Evolutionary conservation across 139 green algal genomes (phyloP), one percentile per base, ranked within the genome.

Genomic region (Coelastrella sp.): DNA sequence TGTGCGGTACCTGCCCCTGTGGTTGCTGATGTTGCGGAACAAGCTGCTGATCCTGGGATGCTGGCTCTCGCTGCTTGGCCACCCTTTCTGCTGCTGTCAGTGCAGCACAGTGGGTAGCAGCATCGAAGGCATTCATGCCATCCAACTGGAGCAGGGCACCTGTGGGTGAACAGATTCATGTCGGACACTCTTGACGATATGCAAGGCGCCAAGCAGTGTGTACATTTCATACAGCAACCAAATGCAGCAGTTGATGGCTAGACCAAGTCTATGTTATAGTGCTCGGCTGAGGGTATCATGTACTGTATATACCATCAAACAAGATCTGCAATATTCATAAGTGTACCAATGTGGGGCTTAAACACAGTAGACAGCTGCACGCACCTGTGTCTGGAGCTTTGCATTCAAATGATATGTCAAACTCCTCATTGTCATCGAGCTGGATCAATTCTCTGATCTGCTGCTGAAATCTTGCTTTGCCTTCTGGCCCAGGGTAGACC

Each of bases 371-470:
- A 64, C 21, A 5, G n/a, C 19, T 17, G 27, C 62, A 21, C 7
- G n/a, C n/a, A 38, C 27, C 62, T 40, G 62, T 69, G 27, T 69
- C 62, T 41, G 62, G 85, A 21, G 74, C 62, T 41, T 79, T 84
- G 71, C 85, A 89, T 25, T 85, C 78, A 38, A 89, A 89, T 25
- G 66, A 66, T 0, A 89, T 79, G 7, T 89, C 81, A 73, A 89
- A 86, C 34, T 86, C 76, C 43, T 79, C 85, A 21, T 68, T 57
- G 6, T 87, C 41, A 41, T 32, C 64, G 11, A 87, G 76, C 25
- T 60, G 59, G 15, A 89, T 59, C 34, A 86, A 53, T n/a, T 83
- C 51, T 2, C 85, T n/a, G 23, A 89, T 81, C 60, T 84, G 43
- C 32, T 59, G 32, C 60, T 76, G 43, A 35, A 88, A 88, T 19